Evolutionary conservation across 2,329 filamentous ascomycete species (phyloP).

Genomic region (Leptosphaerulina australis): DNA sequence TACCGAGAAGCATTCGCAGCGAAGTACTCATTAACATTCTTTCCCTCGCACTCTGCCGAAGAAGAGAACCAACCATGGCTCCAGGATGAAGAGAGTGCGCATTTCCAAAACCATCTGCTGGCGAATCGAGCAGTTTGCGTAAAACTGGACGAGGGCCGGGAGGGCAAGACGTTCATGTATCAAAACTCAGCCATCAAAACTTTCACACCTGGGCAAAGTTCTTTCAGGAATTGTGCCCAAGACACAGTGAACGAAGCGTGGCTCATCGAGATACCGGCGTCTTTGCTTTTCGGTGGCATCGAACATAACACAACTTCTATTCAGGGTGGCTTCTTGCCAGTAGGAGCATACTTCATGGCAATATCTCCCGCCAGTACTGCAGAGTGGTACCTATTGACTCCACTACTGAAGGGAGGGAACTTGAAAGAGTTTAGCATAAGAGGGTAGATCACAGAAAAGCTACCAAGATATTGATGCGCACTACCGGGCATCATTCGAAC

Average conservation of each 20-base stretch:
- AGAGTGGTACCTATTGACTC: constrained; percentile 32
- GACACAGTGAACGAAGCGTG: constrained; percentile 19
- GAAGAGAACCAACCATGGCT: constrained; percentile 3
- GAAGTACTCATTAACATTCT: constrained; percentile 32
- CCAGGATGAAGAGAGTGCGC: constrained; percentile 14
- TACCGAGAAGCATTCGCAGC: constrained; percentile 27
- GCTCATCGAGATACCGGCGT: constrained; percentile 39
- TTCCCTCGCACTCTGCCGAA: constrained; percentile 5
- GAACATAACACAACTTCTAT: constrained; percentile 1
- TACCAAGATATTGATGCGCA: constrained; percentile 30
- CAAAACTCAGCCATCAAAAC: constrained; percentile 36
- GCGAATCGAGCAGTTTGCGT: constrained; percentile 28
- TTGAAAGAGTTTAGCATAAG: constrained; percentile 19
- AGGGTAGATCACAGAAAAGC: not conserved
- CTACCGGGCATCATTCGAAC: constrained; percentile 39
- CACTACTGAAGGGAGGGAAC: constrained; percentile 24
- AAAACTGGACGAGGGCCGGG: constrained; percentile 31
- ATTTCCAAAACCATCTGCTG: constrained; percentile 26
- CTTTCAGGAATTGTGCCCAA: constrained; percentile 35
- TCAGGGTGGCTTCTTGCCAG: constrained; percentile 23
- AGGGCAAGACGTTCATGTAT: constrained; percentile 33
- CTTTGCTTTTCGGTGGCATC: constrained; percentile 26
- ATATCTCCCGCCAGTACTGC: constrained; percentile 10
- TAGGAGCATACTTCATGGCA: constrained; percentile 29
- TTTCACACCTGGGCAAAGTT: constrained; percentile 30